Evolutionary conservation across 148 eudicot species (phyloP).

Genomic region (Tetragonia tetragonoides): DNA sequence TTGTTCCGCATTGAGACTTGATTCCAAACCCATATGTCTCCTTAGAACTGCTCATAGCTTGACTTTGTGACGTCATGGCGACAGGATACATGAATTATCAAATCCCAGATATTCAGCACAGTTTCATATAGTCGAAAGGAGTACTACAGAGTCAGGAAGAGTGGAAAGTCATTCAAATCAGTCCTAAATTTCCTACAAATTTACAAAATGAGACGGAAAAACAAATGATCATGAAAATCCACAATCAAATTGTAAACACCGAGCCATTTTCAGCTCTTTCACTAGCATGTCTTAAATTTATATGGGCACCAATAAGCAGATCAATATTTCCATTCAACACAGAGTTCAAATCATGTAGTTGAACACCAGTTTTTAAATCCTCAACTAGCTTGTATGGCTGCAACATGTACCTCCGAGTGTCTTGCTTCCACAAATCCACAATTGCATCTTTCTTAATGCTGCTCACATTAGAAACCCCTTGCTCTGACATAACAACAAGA

Average conservation of each 20-base stretch:
- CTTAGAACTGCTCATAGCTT: too few species aligned
- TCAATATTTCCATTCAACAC: conserved; percentile 80
- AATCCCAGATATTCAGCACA: background rate
- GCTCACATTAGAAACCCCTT: conserved; percentile 39
- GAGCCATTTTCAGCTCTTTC: background rate
- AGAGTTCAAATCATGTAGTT: conserved; percentile 56
- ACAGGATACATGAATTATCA: too few species aligned
- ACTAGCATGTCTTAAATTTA: conserved; percentile 45
- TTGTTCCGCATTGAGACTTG: too few species aligned
- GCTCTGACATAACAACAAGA: conserved; percentile 50
- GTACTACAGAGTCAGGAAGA: background rate
- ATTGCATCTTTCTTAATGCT: conserved; percentile 38
- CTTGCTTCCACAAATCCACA: conserved; percentile 42
- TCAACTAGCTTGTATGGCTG: conserved; percentile 63
- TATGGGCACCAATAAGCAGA: conserved; percentile 59
- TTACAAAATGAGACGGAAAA: background rate
- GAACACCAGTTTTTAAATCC: conserved; percentile 73
- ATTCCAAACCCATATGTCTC: too few species aligned
- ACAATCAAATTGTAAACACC: background rate
- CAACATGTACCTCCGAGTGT: conserved; percentile 54
- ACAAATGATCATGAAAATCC: background rate
- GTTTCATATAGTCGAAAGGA: background rate
- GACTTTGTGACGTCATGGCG: background rate
- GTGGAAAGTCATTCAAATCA: background rate
- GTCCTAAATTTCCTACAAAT: background rate